A percentile compares a stretch with the other conserved stretches of the same genome.
Conservation (phyloP, 257 asterid genomes). For the Capsicum rhomboideum region DNA sequence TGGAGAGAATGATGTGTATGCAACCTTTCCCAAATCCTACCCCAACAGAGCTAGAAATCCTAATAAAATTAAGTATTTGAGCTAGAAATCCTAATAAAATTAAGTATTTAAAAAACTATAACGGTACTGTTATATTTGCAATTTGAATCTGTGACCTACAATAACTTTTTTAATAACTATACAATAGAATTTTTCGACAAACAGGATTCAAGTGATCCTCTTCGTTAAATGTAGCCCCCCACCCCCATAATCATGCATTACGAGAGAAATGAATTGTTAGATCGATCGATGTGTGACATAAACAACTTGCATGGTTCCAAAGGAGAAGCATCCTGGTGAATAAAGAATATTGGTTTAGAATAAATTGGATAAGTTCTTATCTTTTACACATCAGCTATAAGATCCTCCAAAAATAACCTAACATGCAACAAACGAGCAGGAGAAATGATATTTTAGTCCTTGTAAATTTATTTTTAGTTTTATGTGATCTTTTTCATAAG, state of each 20-base stretch:
- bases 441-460: too few species aligned
- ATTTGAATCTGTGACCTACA: background rate
- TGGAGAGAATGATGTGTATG: too few species aligned
- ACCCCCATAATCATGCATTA: background rate
- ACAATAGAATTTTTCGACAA: too few species aligned
- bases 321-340: background rate
- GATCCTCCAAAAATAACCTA: conserved; percentile 10
- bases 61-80: too few species aligned
- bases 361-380: conserved; percentile 41
- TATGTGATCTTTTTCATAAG: too few species aligned
- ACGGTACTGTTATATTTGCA: too few species aligned
- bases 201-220: too few species aligned
- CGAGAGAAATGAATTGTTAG: background rate
- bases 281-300: background rate
- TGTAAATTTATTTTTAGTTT: too few species aligned
- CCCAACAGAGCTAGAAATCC: background rate
- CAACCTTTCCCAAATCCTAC: too few species aligned
- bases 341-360: background rate
- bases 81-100: background rate
- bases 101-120: too few species aligned
- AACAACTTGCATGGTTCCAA: background rate
- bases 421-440: too few species aligned
- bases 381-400: conserved; percentile 46
- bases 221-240: background rate
- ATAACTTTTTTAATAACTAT: too few species aligned